Conservation (phyloP, 2,329 filamentous ascomycete genomes). For the Curvularia sp. region DNA sequence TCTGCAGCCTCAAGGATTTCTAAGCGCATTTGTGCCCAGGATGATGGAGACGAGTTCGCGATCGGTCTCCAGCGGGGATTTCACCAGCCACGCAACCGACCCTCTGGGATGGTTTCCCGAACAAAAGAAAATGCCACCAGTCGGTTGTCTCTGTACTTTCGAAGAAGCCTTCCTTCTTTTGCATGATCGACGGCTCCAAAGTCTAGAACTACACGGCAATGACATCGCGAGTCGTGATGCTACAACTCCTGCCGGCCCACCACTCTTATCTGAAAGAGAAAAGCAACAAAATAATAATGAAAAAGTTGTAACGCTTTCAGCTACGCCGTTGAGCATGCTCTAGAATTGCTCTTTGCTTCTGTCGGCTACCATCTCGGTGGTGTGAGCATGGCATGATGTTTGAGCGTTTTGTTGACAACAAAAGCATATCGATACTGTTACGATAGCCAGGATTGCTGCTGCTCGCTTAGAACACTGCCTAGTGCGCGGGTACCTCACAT, state of each 20-base stretch:
- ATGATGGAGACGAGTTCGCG: background rate
- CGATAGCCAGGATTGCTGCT: background rate
- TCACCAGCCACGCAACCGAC: background rate
- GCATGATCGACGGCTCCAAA: background rate
- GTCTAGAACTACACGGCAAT: background rate
- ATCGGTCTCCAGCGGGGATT: background rate
- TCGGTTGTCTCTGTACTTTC: background rate
- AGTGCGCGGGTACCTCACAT: slow-evolving; percentile 6
- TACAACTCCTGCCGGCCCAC: background rate
- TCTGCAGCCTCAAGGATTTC: background rate
- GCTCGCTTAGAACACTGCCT: background rate
- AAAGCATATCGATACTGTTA: background rate
- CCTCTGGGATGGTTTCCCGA: background rate
- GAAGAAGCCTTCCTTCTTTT: background rate
- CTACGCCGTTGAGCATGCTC: background rate
- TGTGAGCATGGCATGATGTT: slow-evolving; percentile 3
- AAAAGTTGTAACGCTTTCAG: background rate
- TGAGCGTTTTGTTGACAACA: slow-evolving; percentile 5
- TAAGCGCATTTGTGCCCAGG: background rate
- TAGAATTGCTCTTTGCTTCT: background rate
- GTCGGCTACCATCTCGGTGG: background rate
- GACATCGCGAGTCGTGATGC: background rate
- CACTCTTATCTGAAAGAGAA: background rate
- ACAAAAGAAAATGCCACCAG: background rate
- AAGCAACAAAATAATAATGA: background rate